Percentiles rank a stretch among this genome's conserved stretches.
Evolutionary conservation across 2,329 filamentous ascomycete species (phyloP).

Genomic region (Phialemoniopsis sp.): DNA sequence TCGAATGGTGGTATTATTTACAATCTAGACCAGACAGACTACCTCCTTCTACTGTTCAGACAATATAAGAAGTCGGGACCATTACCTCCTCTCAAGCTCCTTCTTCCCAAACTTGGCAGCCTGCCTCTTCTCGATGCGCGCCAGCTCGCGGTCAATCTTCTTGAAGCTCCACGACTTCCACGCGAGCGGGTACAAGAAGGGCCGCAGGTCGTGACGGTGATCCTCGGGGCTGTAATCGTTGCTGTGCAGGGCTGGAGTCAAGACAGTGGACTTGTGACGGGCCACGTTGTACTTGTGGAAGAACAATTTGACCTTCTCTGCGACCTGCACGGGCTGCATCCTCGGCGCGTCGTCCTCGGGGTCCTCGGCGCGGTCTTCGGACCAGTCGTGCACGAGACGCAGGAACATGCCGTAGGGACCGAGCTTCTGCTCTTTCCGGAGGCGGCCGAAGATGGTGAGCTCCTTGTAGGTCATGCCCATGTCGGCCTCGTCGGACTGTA

Average conservation of each 20-base stretch:
- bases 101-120: constrained; percentile 6
- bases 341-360: constrained; percentile 20
- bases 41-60: no score
- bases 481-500: constrained; percentile 42
- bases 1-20: no score
- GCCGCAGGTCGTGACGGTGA: constrained; percentile 33
- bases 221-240: constrained; percentile 33
- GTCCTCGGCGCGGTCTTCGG: constrained; percentile 19
- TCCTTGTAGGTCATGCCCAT: constrained; percentile 52
- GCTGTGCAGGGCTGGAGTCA: constrained; percentile 53
- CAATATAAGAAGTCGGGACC: no score
- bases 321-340: constrained; percentile 34
- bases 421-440: constrained; percentile 41
- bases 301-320: constrained; percentile 41
- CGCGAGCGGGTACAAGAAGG: constrained; percentile 30
- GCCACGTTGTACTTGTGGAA: constrained; percentile 40
- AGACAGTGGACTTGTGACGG: constrained; percentile 61
- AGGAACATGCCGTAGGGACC: constrained; percentile 43
- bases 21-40: no score
- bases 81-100: constrained; percentile 4
- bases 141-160: constrained; percentile 23
- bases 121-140: constrained; percentile 16
- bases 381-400: constrained; percentile 41
- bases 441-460: constrained; percentile 21
- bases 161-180: constrained; percentile 24